phyloP scores from a whole-genome alignment of 371 early-diverging fungal genomes.

The Basidiobolus meristosporus region DNA sequence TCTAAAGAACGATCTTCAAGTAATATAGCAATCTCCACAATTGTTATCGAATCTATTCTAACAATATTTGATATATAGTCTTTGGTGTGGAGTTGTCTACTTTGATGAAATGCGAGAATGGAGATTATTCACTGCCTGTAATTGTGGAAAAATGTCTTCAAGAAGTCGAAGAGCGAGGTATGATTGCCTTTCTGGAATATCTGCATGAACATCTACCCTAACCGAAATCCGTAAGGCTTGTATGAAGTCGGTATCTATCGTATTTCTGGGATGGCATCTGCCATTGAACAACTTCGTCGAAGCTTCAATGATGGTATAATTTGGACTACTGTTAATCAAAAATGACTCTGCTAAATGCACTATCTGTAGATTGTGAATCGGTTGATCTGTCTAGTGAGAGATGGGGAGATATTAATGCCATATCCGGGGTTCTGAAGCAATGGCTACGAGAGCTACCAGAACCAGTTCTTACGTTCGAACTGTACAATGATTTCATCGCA shows the following conservation, averaged over 20 bases:
- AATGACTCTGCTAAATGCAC: too few species aligned
- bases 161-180: slow-evolving; percentile 55
- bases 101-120: slow-evolving; percentile 38
- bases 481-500: slow-evolving; percentile 62
- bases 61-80: slow-evolving; percentile 7
- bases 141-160: slow-evolving; percentile 47
- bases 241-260: slow-evolving; percentile 75
- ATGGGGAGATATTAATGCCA: slow-evolving; percentile 65
- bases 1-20: too few species aligned
- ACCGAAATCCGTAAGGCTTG: slow-evolving; percentile 19
- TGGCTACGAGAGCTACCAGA: slow-evolving; percentile 87
- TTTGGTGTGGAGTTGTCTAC: slow-evolving; percentile 42
- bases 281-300: slow-evolving; percentile 35
- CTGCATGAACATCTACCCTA: too few species aligned
- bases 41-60: neutral
- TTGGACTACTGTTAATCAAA: neutral
- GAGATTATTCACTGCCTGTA: slow-evolving; percentile 29
- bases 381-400: slow-evolving; percentile 40
- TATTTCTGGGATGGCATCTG: slow-evolving; percentile 47
- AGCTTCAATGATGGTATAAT: slow-evolving; percentile 37
- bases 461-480: slow-evolving; percentile 65
- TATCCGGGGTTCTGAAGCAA: slow-evolving; percentile 83
- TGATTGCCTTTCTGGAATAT: neutral
- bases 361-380: slow-evolving; percentile 11
- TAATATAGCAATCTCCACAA: neutral